Evolutionary conservation across 768 basidiomycete genomes (phyloP), one percentile per base, ranked within the genome.

Genomic region (Mrakia gelida): DNA sequence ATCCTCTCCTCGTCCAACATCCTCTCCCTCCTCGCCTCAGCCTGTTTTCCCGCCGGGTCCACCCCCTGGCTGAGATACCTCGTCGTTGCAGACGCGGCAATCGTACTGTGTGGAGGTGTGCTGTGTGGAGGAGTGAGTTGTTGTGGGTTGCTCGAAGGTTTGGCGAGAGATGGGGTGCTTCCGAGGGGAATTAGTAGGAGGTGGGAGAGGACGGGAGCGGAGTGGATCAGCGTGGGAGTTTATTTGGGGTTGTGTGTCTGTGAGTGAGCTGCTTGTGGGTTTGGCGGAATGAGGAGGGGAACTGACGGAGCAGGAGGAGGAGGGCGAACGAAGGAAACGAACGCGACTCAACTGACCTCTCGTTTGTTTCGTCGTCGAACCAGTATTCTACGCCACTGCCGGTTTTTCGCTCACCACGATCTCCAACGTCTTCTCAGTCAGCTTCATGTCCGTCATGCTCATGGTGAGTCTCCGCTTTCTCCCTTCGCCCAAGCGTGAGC

Each of bases 91-190:
- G 91, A 93, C 80, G 90, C 91, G 4, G 86, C 90, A 65, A 82
- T 91, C n/a, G 91, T 92, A 21, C 86, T 92, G 3, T 90, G 89
- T 76, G 91, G 90, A 2, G 91, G 91, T 1, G 89, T 92, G 38
- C 85, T 92, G 11, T 90, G 91, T 59, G 91, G 91, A 87, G 80
- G 79, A 41, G 71, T 76, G 41, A 76, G 41, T 4, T 52, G 76
- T 32, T 74, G 79, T 67, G 67, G 56, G 80, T 87, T 91, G 16
- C 81, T 91, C 62, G 87, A 88, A 67, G 75, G 77, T 59, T 45
- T 80, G 21, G 70, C 68, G 21, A 81, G 80, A n/a, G 89, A 92
- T 82, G 86, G 89, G 30, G 87, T 91, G 21, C 81, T 92, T 16
- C 91, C 92, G 0, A 83, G 82, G 23, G 2, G 86, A 4, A 21